phyloP scores from a whole-genome alignment of 768 basidiomycete genomes.

The Mrakia frigida region DNA sequence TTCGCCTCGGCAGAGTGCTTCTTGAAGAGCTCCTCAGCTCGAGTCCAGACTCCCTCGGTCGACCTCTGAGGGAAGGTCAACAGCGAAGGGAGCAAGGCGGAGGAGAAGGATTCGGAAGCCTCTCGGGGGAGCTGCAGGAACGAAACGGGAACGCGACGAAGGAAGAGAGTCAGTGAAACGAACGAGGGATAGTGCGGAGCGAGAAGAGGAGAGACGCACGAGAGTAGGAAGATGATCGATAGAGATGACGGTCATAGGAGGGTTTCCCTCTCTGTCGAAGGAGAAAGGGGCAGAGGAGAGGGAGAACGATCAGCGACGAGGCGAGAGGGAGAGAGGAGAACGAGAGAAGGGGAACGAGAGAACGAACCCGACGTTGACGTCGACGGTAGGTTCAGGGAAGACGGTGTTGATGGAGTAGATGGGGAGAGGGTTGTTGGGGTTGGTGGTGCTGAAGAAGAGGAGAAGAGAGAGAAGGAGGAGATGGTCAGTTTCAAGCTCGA shows the following conservation, averaged over 20 bases:
- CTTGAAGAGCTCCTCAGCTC: slow-evolving; percentile 77
- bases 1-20: slow-evolving; percentile 58
- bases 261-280: slow-evolving; percentile 49
- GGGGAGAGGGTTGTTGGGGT: slow-evolving; percentile 95
- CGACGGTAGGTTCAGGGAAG: slow-evolving; percentile 83
- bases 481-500: background rate
- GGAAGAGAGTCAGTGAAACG: background rate
- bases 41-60: slow-evolving; percentile 72
- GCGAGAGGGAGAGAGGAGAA: background rate
- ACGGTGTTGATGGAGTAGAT: slow-evolving; percentile 90
- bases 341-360: slow-evolving; percentile 59
- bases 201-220: slow-evolving; percentile 35
- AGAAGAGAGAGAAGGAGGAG: background rate
- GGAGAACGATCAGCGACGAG: slow-evolving; percentile 22
- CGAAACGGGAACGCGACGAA: background rate
- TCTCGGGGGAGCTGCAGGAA: slow-evolving; percentile 67
- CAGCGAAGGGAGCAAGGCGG: slow-evolving; percentile 77
- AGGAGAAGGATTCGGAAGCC: slow-evolving; percentile 92
- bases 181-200: background rate
- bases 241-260: slow-evolving; percentile 75
- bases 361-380: slow-evolving; percentile 59
- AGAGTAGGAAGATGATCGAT: slow-evolving; percentile 96
- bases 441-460: slow-evolving; percentile 61
- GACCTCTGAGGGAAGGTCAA: slow-evolving; percentile 65
- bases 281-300: background rate